Evolutionary conservation across 2,329 filamentous ascomycete species (phyloP).

Genomic region (Fusarium caatingaense): DNA sequence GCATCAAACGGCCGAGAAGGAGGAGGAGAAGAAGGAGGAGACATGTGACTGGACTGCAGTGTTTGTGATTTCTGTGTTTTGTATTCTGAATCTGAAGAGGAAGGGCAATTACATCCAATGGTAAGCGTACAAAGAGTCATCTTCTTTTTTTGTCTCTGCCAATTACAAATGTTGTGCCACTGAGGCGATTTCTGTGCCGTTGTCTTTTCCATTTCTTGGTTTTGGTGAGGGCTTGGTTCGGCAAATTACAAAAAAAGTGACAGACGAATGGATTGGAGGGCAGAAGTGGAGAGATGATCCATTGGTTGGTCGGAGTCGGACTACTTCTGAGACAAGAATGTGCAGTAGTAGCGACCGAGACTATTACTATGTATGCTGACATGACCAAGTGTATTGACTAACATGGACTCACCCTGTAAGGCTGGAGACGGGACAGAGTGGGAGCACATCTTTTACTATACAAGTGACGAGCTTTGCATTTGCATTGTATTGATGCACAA

Average conservation of each 20-base stretch:
- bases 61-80: slow-evolving; percentile 19
- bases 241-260: slow-evolving; percentile 26
- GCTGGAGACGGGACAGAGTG: slow-evolving; percentile 16
- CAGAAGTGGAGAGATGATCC: slow-evolving; percentile 5
- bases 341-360: not conserved
- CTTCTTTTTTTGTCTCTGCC: not conserved
- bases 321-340: slow-evolving; percentile 14
- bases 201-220: slow-evolving; percentile 4
- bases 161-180: slow-evolving; percentile 4
- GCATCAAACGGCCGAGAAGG: slow-evolving; percentile 17
- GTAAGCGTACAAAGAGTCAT: not conserved
- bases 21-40: slow-evolving; percentile 15
- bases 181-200: not conserved
- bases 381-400: slow-evolving; percentile 32
- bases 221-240: slow-evolving; percentile 1
- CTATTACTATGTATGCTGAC: not conserved
- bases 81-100: not conserved
- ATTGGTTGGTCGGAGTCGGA: not conserved
- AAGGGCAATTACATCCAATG: not conserved
- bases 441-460: no score
- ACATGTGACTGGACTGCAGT: slow-evolving; percentile 30
- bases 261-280: not conserved
- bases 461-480: not conserved
- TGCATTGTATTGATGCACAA: not conserved
- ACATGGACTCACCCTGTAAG: slow-evolving; percentile 11